A percentile compares a stretch with the other conserved stretches of the same genome.
Evolutionary conservation across 768 basidiomycete genomes (phyloP).

Genomic region (Russula brevipes): DNA sequence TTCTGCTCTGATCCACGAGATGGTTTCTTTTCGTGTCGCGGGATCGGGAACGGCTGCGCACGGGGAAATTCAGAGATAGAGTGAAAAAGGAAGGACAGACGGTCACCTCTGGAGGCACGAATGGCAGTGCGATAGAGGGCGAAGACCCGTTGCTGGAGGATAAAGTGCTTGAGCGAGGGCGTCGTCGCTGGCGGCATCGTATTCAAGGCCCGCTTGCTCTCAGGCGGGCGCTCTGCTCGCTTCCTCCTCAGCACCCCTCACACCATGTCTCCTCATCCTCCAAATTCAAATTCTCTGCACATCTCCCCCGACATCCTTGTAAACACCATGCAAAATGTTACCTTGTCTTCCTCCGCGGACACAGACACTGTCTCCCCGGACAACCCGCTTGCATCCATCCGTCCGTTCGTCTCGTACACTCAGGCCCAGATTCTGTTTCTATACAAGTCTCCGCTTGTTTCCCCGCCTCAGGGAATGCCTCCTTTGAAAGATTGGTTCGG

Average conservation of each 20-base stretch:
- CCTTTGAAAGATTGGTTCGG: conserved; percentile 85
- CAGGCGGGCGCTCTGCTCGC: conserved; percentile 4
- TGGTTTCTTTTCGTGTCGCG: conserved; percentile 55
- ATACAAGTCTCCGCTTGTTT: conserved; percentile 69
- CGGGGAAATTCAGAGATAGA: conserved; percentile 14
- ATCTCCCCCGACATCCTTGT: conserved; percentile 6
- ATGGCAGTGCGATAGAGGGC: conserved; percentile 62
- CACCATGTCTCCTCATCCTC: conserved; percentile 14
- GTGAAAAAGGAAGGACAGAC: conserved; percentile 9
- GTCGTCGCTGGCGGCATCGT: background rate
- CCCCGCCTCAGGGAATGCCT: conserved; percentile 70
- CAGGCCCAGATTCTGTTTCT: conserved; percentile 63
- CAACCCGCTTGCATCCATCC: conserved; percentile 18
- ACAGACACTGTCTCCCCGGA: conserved; percentile 27
- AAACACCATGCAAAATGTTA: conserved; percentile 16
- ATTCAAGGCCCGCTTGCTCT: conserved; percentile 23
- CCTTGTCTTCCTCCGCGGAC: conserved; percentile 32
- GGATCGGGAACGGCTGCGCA: conserved; percentile 57
- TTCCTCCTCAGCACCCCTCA: conserved; percentile 3
- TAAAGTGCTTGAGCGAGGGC: conserved; percentile 66
- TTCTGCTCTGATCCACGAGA: conserved; percentile 68
- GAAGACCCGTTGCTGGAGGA: conserved; percentile 58
- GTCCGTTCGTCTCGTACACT: conserved; percentile 61
- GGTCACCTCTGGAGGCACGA: conserved; percentile 60
- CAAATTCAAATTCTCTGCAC: conserved; percentile 7